Evolutionary conservation across 2,329 filamentous ascomycete species (phyloP).

Genomic region (Aciculosporium take): DNA sequence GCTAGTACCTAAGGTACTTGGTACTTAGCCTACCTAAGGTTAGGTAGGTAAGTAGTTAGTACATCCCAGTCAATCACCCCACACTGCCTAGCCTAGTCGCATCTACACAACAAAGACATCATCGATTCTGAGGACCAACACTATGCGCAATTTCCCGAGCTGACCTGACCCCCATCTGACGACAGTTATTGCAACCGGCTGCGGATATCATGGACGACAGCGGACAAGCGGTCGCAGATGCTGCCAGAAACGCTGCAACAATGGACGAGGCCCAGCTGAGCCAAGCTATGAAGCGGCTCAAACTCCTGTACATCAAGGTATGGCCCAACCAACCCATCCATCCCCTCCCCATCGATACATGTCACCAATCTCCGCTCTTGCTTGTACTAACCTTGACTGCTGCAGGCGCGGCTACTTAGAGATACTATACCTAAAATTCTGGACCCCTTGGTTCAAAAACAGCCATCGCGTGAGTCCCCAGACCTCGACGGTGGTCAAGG

Average conservation of each 20-base stretch:
- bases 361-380: no score
- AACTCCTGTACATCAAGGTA: slow-evolving; percentile 42
- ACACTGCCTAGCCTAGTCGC: background rate
- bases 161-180: background rate
- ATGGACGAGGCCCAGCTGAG: slow-evolving; percentile 37
- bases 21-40: no score
- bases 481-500: slow-evolving; percentile 9
- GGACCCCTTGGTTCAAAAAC: slow-evolving; percentile 35
- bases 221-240: background rate
- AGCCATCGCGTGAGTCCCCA: slow-evolving; percentile 33
- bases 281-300: slow-evolving; percentile 34
- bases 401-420: slow-evolving; percentile 20
- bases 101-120: background rate
- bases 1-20: no score
- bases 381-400: slow-evolving; percentile 9
- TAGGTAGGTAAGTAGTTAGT: no score
- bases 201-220: slow-evolving; percentile 5
- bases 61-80: background rate
- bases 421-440: slow-evolving; percentile 25
- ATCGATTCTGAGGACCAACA: background rate
- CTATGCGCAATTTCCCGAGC: background rate
- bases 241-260: slow-evolving; percentile 5
- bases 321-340: background rate
- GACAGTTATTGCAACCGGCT: background rate
- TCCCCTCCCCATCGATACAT: background rate